Base-by-base conservation (phyloP, 1,284 basidiomycete genomes). In the Mycosarcoma mackinlayi region DNA sequence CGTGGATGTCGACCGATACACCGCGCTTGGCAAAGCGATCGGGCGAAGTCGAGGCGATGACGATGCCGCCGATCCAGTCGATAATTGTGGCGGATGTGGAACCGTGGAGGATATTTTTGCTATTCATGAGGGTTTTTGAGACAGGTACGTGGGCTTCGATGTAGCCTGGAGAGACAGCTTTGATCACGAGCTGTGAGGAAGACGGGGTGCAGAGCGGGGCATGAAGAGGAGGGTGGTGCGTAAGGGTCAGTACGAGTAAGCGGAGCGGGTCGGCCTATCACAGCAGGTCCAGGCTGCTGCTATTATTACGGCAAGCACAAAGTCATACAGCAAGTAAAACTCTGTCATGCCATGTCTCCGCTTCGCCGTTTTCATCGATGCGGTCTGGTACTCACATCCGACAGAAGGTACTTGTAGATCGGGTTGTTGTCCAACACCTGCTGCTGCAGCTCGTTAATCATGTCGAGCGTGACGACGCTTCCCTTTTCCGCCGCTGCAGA, bases 1-100 rank as follows among this genome's bases (percentile, higher is more conserved):
- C 57, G 52, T 76, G 74, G 31, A 76, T 76, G 57, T 76, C 71
- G 40, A 76, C 66, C 16, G 56, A 62, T 9, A 73, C 72, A 11
- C 74, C 72, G 1, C 74, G 45, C 19, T 73, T 73, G 7, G 24
- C 44, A 51, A 62, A 61, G 11, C 59, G 63, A 8, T 63, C 65
- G 1, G 58, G 49, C 1, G 64, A 59, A 9, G 64, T 59, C 38
- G 63, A 58, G 5, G 72, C 74, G 34, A 76, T 66, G 46, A 74
- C 64, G 38, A 76, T 51, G 38, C 71, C 71, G 25, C 71, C 74
- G 35, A 74, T 59, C 70, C 71, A 73, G 38, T 76, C 74, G 30
- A 76, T 50, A 30, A 76, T 68, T 11, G 74, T 76, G 4, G 74
- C 74, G 1, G 74, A 69, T 0, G 73, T 70, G 7, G 71, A 73